Percentiles rank a stretch among this genome's conserved stretches.
Evolutionary conservation across 352 stramenopile species (phyloP).

Genomic region (Phytophthora uliginosa): DNA sequence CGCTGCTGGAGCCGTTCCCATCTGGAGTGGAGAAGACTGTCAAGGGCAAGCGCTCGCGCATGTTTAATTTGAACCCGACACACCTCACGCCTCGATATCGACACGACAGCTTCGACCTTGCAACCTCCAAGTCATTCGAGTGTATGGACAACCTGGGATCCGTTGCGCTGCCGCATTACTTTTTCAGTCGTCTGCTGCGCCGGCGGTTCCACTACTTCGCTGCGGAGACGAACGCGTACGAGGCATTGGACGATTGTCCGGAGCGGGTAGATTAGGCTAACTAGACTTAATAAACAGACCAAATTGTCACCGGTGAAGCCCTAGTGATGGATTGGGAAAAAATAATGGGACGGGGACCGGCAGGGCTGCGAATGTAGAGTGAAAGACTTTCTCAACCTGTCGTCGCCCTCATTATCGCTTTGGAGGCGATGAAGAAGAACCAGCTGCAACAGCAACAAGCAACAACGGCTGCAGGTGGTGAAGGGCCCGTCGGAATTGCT

Average conservation of each 20-base stretch:
- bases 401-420: slow-evolving; percentile 17
- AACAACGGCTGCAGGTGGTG: neutral
- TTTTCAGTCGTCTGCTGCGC: slow-evolving; percentile 49
- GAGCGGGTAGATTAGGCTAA: slow-evolving; percentile 22
- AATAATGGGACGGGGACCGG: slow-evolving; percentile 14
- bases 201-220: slow-evolving; percentile 59
- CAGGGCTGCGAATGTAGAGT: slow-evolving; percentile 16
- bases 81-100: slow-evolving; percentile 45
- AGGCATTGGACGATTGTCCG: slow-evolving; percentile 43
- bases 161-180: slow-evolving; percentile 41
- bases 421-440: slow-evolving; percentile 1
- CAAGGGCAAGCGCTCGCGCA: slow-evolving; percentile 42
- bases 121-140: slow-evolving; percentile 45
- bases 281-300: slow-evolving; percentile 19
- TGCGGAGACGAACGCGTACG: slow-evolving; percentile 51
- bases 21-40: slow-evolving; percentile 41
- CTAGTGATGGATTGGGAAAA: neutral
- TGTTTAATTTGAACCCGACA: slow-evolving; percentile 56
- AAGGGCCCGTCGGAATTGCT: neutral
- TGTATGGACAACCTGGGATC: slow-evolving; percentile 58
- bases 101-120: slow-evolving; percentile 34
- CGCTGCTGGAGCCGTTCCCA: slow-evolving; percentile 51
- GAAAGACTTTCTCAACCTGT: slow-evolving; percentile 27
- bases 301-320: no score
- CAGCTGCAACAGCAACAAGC: neutral